These are phyloP conservation scores for Lizonia empirigonia DNA, from an alignment of 2,329 filamentous ascomycete genomes.

Conservation along the genomic window DNA sequence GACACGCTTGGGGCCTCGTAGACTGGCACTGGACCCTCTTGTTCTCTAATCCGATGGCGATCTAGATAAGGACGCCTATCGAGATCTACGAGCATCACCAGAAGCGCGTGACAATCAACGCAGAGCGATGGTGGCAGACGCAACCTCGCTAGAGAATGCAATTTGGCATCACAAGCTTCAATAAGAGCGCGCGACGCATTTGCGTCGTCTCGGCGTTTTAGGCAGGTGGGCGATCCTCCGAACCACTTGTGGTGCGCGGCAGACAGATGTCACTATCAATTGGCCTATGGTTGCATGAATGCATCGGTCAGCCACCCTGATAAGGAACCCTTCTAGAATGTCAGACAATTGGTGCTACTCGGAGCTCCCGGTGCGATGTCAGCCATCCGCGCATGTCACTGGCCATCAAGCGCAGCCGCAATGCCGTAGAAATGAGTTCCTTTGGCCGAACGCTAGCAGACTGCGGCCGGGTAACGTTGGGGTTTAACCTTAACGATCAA, in stretches of 20 bases:
- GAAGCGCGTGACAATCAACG: constrained; percentile 9
- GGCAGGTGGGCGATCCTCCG: constrained; percentile 8
- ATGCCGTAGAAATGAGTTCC: too few relatives aligned
- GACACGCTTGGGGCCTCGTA: neutral
- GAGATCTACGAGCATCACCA: neutral
- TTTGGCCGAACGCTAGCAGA: too few relatives aligned
- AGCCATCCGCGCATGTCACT: neutral
- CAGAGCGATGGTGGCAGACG: neutral
- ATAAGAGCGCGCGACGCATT: constrained; percentile 10
- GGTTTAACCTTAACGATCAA: too few relatives aligned
- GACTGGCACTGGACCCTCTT: neutral
- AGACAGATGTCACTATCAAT: constrained; percentile 10
- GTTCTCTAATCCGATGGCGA: neutral
- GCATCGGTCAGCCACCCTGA: constrained; percentile 12
- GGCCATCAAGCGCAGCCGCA: neutral
- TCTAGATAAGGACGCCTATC: neutral
- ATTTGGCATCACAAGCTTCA: constrained; percentile 30
- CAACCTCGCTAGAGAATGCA: constrained; percentile 11
- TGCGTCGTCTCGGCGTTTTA: constrained; percentile 11
- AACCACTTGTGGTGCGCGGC: constrained; percentile 11
- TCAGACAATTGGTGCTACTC: neutral
- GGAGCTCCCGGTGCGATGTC: neutral
- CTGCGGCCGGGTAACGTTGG: too few relatives aligned
- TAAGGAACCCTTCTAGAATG: constrained; percentile 22
- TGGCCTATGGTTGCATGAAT: constrained; percentile 9